Evolutionary conservation across 2,329 filamentous ascomycete species (phyloP).

Genomic region (Botrytis fabae): DNA sequence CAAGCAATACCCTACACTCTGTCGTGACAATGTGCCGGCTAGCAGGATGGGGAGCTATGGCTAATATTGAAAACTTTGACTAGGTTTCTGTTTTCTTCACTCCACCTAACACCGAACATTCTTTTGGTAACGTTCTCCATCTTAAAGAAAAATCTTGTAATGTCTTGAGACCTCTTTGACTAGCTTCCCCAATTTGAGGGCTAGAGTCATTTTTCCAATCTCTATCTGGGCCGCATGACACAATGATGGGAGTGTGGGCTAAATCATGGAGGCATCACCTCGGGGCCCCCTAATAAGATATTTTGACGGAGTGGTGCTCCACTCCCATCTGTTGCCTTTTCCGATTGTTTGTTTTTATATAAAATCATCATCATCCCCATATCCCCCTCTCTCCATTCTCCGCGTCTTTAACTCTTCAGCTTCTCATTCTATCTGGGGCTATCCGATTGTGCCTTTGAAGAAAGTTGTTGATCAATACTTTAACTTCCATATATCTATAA

Average conservation of each 20-base stretch:
- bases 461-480: neutral
- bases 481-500: neutral
- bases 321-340: neutral
- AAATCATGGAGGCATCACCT: conserved; percentile 12
- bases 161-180: conserved; percentile 2
- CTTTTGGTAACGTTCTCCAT: conserved; percentile 13
- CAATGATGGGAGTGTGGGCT: conserved; percentile 10
- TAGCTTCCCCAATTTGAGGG: conserved; percentile 6
- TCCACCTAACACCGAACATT: neutral
- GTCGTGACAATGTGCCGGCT: neutral
- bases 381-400: conserved; percentile 13
- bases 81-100: neutral
- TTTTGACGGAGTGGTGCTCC: conserved; percentile 8
- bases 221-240: conserved; percentile 6
- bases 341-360: neutral
- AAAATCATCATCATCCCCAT: neutral
- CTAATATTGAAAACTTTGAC: neutral
- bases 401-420: neutral
- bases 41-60: neutral
- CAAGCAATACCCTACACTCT: conserved; percentile 6
- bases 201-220: conserved; percentile 5
- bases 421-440: conserved; percentile 1
- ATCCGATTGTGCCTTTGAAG: conserved; percentile 6
- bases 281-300: neutral
- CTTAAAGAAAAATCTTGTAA: conserved; percentile 10